Conservation (phyloP, 2,329 filamentous ascomycete species). For the Coleophoma eucalyptorum region DNA sequence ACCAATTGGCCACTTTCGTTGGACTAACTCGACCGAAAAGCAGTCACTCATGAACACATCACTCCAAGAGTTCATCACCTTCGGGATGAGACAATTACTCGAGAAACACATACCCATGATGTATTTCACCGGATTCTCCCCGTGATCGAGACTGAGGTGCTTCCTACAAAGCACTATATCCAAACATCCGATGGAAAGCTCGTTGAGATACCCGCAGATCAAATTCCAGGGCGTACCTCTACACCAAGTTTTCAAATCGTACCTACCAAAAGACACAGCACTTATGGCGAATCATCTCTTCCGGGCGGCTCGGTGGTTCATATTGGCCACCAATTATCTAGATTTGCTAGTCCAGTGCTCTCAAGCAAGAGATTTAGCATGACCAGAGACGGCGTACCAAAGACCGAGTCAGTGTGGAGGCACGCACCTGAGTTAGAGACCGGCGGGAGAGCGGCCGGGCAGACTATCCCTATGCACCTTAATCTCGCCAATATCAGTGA, state of each 20-base stretch:
- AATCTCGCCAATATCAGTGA: constrained; percentile 5
- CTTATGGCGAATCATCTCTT: neutral
- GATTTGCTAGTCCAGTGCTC: constrained; percentile 10
- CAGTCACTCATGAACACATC: constrained; percentile 46
- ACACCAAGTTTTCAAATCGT: neutral
- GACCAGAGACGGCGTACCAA: constrained; percentile 15
- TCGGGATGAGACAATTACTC: constrained; percentile 40
- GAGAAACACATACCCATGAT: constrained; percentile 51
- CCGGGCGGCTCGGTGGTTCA: constrained; percentile 2
- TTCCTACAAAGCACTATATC: constrained; percentile 45
- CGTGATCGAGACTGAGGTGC: constrained; percentile 46
- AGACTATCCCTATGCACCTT: constrained; percentile 13
- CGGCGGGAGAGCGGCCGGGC: constrained; percentile 3
- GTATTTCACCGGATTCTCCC: constrained; percentile 48
- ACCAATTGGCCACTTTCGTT: neutral
- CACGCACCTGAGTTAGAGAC: constrained; percentile 21
- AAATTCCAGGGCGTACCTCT: constrained; percentile 28
- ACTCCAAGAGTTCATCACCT: constrained; percentile 39
- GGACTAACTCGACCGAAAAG: constrained; percentile 22
- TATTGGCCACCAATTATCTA: neutral
- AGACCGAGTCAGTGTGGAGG: constrained; percentile 23
- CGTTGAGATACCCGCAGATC: constrained; percentile 39
- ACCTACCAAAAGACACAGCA: neutral
- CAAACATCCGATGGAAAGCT: constrained; percentile 32
- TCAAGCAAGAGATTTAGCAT: constrained; percentile 19